These are phyloP conservation scores for Ophiostoma triangulosporum DNA, from an alignment of 2,329 filamentous ascomycete species.

Conservation along the genomic window DNA sequence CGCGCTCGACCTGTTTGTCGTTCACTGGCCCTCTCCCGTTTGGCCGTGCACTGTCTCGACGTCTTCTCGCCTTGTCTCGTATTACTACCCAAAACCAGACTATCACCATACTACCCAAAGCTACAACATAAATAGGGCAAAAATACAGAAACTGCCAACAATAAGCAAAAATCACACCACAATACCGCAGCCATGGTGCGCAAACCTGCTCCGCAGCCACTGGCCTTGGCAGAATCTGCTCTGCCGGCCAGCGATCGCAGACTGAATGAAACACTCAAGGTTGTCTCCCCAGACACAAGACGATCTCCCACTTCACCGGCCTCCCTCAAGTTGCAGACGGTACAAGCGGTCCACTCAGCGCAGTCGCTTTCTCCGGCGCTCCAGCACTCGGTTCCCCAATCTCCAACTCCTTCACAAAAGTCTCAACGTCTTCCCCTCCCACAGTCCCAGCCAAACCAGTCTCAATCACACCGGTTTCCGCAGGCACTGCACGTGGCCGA, in stretches of 20 bases:
- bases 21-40: background rate
- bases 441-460: conserved; percentile 2
- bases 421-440: conserved; percentile 16
- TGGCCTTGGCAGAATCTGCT: conserved; percentile 33
- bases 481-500: conserved; percentile 21
- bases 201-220: conserved; percentile 44
- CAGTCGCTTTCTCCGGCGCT: background rate
- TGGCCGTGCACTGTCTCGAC: conserved; percentile 1
- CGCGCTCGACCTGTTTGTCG: background rate
- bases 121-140: background rate
- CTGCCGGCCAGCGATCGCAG: conserved; percentile 22
- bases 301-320: conserved; percentile 31
- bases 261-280: conserved; percentile 22
- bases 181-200: conserved; percentile 33
- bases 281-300: conserved; percentile 19
- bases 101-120: background rate
- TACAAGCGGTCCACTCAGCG: background rate
- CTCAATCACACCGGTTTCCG: conserved; percentile 8
- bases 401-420: conserved; percentile 33
- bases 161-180: background rate
- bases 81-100: background rate
- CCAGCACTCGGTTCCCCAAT: conserved; percentile 14
- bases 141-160: background rate
- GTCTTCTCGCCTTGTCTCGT: conserved; percentile 1
- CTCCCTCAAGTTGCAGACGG: conserved; percentile 9